Evolutionary conservation across 768 basidiomycete species (phyloP).

Genomic region (Psilocybe cyanescens): DNA sequence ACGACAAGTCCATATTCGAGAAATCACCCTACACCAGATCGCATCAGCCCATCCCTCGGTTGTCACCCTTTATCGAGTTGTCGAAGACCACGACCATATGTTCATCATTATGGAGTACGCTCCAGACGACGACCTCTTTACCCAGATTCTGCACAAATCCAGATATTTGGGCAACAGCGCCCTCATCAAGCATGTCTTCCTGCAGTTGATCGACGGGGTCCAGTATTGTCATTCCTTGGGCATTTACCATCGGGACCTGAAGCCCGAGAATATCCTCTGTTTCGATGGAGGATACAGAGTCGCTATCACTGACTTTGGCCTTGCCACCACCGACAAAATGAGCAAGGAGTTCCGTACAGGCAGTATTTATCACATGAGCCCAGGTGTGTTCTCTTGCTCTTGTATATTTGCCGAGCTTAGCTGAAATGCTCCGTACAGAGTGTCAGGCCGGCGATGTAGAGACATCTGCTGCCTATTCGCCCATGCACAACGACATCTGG

Average conservation of each 20-base stretch:
- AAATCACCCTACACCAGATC: conserved; percentile 81
- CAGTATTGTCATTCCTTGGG: conserved; percentile 90
- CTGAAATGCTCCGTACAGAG: conserved; percentile 51
- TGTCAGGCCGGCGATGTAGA: conserved; percentile 81
- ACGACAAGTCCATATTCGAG: conserved; percentile 82
- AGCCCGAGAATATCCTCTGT: conserved; percentile 95
- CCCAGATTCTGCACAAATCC: conserved; percentile 79
- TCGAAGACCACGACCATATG: conserved; percentile 81
- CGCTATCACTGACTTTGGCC: conserved; percentile 93
- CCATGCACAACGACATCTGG: conserved; percentile 93
- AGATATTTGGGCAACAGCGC: conserved; percentile 84
- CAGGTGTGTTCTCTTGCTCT: conserved; percentile 53
- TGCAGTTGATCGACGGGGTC: conserved; percentile 92
- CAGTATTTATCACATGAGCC: conserved; percentile 99
- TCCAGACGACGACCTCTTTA: conserved; percentile 88
- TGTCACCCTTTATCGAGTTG: conserved; percentile 86
- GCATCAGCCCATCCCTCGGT: conserved; percentile 79
- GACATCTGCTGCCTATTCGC: conserved; percentile 74
- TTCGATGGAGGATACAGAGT: conserved; percentile 77
- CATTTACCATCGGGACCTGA: conserved; percentile 96
- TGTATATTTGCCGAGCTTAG: not conserved
- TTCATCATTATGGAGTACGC: conserved; percentile 96
- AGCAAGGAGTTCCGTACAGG: conserved; percentile 93
- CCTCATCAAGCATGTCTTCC: conserved; percentile 88
- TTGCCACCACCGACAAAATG: conserved; percentile 85